A percentile compares a stretch with the other conserved stretches of the same genome.
phyloP scores from a whole-genome alignment of 495 filamentous ascomycete genomes.

The Penicillium robsamsonii region DNA sequence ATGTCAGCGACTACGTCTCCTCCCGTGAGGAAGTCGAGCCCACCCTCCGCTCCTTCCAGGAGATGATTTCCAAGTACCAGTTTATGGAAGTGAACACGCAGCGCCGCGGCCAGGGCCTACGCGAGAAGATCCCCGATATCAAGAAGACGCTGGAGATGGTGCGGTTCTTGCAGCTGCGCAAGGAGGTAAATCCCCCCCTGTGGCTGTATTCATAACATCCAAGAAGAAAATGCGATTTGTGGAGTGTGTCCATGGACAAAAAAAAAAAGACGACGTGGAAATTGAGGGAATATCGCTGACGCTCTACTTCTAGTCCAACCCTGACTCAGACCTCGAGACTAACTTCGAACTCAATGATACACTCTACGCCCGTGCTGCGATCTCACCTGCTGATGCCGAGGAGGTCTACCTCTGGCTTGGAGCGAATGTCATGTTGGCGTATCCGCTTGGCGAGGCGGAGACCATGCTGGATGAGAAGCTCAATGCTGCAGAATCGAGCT shows the following conservation, averaged over 20 bases:
- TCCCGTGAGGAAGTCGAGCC: slow-evolving; percentile 82
- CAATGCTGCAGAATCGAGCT: slow-evolving; percentile 69
- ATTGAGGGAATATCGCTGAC: background rate
- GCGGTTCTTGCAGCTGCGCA: slow-evolving; percentile 64
- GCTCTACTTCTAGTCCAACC: slow-evolving; percentile 14
- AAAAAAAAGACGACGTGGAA: background rate
- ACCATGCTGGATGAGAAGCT: slow-evolving; percentile 75
- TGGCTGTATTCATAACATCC: background rate
- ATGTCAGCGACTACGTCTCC: slow-evolving; percentile 91
- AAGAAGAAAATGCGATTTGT: background rate
- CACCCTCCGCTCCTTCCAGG: slow-evolving; percentile 89
- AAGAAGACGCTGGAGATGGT: slow-evolving; percentile 96
- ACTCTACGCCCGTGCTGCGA: slow-evolving; percentile 80
- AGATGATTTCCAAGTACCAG: slow-evolving; percentile 99
- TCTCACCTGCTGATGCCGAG: slow-evolving; percentile 78
- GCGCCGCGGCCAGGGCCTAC: slow-evolving; percentile 73
- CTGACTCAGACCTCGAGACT: slow-evolving; percentile 61
- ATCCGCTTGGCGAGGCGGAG: slow-evolving; percentile 85
- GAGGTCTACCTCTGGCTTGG: slow-evolving; percentile 98
- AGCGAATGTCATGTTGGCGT: slow-evolving; percentile 96
- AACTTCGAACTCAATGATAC: slow-evolving; percentile 97
- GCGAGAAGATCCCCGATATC: slow-evolving; percentile 96
- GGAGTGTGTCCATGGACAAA: background rate
- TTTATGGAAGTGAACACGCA: slow-evolving; percentile 98
- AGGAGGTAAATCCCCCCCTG: slow-evolving; percentile 22